phyloP scores from a whole-genome alignment of 2,329 filamentous ascomycete species.

The Aureobasidium sp. region DNA sequence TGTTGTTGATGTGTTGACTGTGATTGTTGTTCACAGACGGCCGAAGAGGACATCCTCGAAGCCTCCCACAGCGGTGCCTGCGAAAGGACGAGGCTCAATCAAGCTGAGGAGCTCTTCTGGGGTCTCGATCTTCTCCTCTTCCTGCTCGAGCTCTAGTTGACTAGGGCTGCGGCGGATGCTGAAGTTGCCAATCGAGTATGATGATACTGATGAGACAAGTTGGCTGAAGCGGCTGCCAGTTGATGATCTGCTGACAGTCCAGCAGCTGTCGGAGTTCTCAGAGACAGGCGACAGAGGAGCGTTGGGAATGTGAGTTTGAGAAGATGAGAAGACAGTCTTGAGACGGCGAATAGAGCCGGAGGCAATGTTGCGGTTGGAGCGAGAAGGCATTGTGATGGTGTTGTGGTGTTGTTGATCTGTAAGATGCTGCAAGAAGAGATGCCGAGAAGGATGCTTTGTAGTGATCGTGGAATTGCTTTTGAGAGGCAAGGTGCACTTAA shows the following conservation, averaged over 20 bases:
- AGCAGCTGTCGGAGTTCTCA: slow-evolving; percentile 6
- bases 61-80: slow-evolving; percentile 15
- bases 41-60: slow-evolving; percentile 21
- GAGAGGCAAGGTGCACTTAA: slow-evolving; percentile 12
- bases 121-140: slow-evolving; percentile 21
- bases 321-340: slow-evolving; percentile 16
- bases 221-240: slow-evolving; percentile 19
- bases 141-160: slow-evolving; percentile 21
- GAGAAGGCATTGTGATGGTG: slow-evolving; percentile 9
- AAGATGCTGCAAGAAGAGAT: slow-evolving; percentile 4
- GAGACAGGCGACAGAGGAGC: slow-evolving; percentile 13
- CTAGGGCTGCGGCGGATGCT: slow-evolving; percentile 21
- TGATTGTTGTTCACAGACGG: slow-evolving; percentile 15
- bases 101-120: slow-evolving; percentile 18
- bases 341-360: slow-evolving; percentile 19
- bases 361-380: slow-evolving; percentile 16
- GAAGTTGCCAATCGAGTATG: slow-evolving; percentile 18
- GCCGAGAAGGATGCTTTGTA: slow-evolving; percentile 2
- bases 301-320: slow-evolving; percentile 12
- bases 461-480: slow-evolving; percentile 13
- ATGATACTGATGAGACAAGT: slow-evolving; percentile 19
- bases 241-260: slow-evolving; percentile 14
- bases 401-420: neutral
- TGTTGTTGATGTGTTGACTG: neutral
- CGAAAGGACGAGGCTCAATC: slow-evolving; percentile 22